Evolutionary conservation across 495 filamentous ascomycete species (phyloP), one percentile per base, ranked within the genome.

Genomic region (Penicillium riverlandense): DNA sequence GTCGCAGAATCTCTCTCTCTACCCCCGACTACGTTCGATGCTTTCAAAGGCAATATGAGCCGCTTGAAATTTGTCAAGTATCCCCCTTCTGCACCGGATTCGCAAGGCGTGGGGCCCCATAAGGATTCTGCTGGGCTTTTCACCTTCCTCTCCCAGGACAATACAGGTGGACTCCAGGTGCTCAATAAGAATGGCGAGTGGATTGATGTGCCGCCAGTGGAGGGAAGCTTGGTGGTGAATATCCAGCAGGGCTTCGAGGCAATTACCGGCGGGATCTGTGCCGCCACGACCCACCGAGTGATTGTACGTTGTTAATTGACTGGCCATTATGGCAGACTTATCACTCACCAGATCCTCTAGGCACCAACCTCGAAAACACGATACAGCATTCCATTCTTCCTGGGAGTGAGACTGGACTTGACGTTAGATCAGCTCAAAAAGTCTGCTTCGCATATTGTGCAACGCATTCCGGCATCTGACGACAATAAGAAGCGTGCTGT

Each of bases 11-110:
- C 84, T 30, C 82, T 97, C 45, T 82, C 79, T 8, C 74, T 96
- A 4, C 22, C 22, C 3, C 0, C 83, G 84, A 0, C 43, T 71
- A 86, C 88, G 3, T 96, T 97, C 62, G 72, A 82, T 57, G 76
- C 78, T 45, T 97, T 94, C 72, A 94, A 87, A 64, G 88, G 94
- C 45, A 62, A 70, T 4, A 84, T 95, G 72, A 88, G 95, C 67
- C 91, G 92, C 55, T 69, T 96, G 33, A 97, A 97, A 59, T 86
- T 96, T 44, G 79, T 96, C 50, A 94, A 92, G 62, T 96, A 95
- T 52, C 88, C 88, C 0, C 83, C 84, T 55, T 65, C 78, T 1
- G 44, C 57, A 8, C 83, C 85, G 1, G 80, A 85, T n/a, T 56
- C 69, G 9, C 55, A 80, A 59, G 88, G 88, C 14, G 88, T 95